Percentiles rank a stretch among this genome's conserved stretches.
Evolutionary conservation across 179 eudicot species (phyloP).

Genomic region (Vitellaria paradoxa): DNA sequence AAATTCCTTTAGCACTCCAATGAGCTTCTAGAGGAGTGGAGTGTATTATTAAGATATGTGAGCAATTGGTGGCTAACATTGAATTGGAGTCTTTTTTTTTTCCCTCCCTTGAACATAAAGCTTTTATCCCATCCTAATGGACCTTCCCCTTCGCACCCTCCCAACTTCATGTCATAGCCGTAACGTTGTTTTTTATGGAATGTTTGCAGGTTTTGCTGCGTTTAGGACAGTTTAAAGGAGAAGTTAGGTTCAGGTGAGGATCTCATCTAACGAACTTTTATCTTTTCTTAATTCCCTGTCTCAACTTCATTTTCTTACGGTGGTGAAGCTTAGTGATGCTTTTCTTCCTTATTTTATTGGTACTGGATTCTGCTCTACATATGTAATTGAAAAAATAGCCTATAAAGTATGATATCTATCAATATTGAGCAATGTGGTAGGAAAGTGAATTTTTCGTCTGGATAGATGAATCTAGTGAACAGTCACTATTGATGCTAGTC

Average conservation of each 20-base stretch:
- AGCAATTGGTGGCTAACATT: background rate
- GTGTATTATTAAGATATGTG: background rate
- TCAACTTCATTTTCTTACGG: background rate
- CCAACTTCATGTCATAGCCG: background rate
- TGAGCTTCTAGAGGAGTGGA: background rate
- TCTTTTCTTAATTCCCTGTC: too few relatives aligned
- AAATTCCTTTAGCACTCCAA: background rate
- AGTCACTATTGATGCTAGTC: background rate
- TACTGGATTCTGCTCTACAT: background rate
- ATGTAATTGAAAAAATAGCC: background rate
- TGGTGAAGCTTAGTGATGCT: background rate
- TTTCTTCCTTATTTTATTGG: background rate
- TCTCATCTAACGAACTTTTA: too few relatives aligned
- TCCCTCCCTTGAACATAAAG: background rate
- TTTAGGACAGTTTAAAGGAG: conserved; percentile 86
- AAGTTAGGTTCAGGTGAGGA: conserved; percentile 81
- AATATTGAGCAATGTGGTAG: background rate
- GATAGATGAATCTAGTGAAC: background rate
- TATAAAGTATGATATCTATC: background rate
- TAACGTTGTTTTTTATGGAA: conserved; percentile 17
- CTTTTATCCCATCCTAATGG: background rate
- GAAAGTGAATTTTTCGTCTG: background rate
- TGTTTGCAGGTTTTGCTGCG: conserved; percentile 55
- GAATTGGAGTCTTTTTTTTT: background rate
- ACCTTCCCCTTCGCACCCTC: background rate